These are phyloP conservation scores for Penicillium fuscoglaucum DNA, from an alignment of 2,329 filamentous ascomycete species.

Conservation along the genomic window DNA sequence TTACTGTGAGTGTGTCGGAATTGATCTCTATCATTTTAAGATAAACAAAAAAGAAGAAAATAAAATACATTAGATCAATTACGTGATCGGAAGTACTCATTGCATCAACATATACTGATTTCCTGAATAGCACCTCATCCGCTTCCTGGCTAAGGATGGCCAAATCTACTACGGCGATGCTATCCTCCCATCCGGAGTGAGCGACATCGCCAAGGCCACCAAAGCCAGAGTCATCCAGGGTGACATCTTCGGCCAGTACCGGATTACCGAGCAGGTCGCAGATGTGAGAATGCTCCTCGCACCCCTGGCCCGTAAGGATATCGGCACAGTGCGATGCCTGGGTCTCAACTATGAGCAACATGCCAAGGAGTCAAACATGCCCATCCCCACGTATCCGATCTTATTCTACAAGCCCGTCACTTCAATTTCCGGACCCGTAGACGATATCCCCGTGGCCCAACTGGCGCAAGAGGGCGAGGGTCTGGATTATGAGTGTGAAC, in stretches of 20 bases:
- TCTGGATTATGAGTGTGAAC: slow-evolving; percentile 78
- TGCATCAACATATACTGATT: slow-evolving; percentile 4
- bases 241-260: slow-evolving; percentile 64
- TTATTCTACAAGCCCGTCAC: slow-evolving; percentile 74
- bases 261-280: slow-evolving; percentile 63
- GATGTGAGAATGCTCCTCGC: slow-evolving; percentile 57
- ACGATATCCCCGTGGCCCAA: slow-evolving; percentile 65
- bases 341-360: slow-evolving; percentile 73
- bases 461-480: slow-evolving; percentile 66
- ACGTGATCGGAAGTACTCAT: neutral
- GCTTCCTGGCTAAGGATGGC: slow-evolving; percentile 71
- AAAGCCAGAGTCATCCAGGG: slow-evolving; percentile 65
- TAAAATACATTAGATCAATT: neutral
- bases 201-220: slow-evolving; percentile 61
- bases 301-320: slow-evolving; percentile 62
- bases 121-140: slow-evolving; percentile 64
- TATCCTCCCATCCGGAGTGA: slow-evolving; percentile 62
- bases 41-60: neutral
- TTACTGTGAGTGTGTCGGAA: slow-evolving; percentile 11
- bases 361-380: slow-evolving; percentile 67
- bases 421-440: slow-evolving; percentile 62
- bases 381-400: slow-evolving; percentile 69
- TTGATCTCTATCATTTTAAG: neutral
- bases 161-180: slow-evolving; percentile 72
- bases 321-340: slow-evolving; percentile 67